These are phyloP conservation scores for Colletotrichum tanaceti DNA, from an alignment of 2,329 filamentous ascomycete genomes.

Conservation along the genomic window DNA sequence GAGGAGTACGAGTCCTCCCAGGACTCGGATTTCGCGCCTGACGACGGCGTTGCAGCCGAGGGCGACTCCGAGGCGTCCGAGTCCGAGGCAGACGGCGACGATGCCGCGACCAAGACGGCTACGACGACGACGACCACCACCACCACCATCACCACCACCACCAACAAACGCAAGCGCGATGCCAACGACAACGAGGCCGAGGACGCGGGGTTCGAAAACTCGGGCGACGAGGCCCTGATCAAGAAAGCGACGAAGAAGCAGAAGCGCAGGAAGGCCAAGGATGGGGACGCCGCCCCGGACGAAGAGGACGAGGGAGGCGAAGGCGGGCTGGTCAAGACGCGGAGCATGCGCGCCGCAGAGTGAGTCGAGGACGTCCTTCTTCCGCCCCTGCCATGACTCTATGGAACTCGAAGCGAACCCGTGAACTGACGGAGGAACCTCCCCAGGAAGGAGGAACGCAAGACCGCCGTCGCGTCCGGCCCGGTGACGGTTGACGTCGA, in stretches of 20 bases:
- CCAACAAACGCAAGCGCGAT: constrained; percentile 50
- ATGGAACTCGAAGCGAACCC: rapidly evolving
- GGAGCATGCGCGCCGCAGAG: constrained; percentile 75
- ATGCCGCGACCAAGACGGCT: constrained; percentile 36
- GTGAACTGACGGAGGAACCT: not conserved
- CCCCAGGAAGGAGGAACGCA: constrained; percentile 67
- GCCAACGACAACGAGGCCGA: constrained; percentile 49
- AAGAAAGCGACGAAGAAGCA: constrained; percentile 65
- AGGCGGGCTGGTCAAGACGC: constrained; percentile 77
- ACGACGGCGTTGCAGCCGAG: constrained; percentile 57
- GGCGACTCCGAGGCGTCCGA: constrained; percentile 63
- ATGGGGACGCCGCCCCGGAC: constrained; percentile 46
- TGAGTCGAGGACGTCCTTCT: constrained; percentile 52
- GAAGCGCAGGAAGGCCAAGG: constrained; percentile 58
- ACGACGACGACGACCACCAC: not conserved
- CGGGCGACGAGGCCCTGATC: constrained; percentile 79
- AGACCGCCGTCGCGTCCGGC: constrained; percentile 62
- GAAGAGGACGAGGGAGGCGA: constrained; percentile 69
- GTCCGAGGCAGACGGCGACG: constrained; percentile 55
- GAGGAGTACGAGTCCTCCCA: constrained; percentile 75
- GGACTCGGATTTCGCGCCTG: constrained; percentile 79
- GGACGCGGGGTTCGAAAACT: constrained; percentile 70
- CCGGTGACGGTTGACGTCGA: constrained; percentile 79
- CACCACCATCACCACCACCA: no score
- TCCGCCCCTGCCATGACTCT: not conserved